A percentile compares a stretch with the other conserved stretches of the same genome.
phyloP scores from a whole-genome alignment of 257 asterid genomes.

The Ilex aquifolium region DNA sequence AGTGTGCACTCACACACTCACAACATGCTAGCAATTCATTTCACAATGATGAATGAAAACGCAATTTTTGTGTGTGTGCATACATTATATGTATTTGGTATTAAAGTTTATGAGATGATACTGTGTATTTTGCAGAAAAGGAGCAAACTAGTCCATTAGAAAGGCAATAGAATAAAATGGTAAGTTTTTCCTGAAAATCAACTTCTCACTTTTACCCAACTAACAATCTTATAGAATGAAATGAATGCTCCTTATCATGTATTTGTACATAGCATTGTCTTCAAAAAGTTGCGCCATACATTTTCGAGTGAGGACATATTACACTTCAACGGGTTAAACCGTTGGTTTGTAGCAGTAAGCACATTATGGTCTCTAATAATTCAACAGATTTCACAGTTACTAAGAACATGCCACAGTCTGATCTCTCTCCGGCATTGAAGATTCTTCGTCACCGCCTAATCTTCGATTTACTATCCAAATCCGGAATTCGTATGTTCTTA shows the following conservation, averaged over 20 bases:
- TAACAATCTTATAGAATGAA: too few relatives aligned
- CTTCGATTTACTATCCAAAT: too few relatives aligned
- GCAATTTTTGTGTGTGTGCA: not conserved
- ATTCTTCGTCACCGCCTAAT: too few relatives aligned
- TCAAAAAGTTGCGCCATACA: not conserved
- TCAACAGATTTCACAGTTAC: too few relatives aligned
- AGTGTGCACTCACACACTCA: not conserved
- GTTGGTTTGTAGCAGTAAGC: not conserved
- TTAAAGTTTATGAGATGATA: not conserved
- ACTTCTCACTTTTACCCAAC: too few relatives aligned
- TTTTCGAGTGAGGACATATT: not conserved
- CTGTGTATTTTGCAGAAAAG: constrained; percentile 25
- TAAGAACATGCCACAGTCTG: too few relatives aligned
- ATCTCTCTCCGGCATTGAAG: too few relatives aligned
- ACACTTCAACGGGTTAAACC: not conserved
- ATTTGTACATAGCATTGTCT: not conserved
- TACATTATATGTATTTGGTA: constrained; percentile 1
- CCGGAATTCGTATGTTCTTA: too few relatives aligned
- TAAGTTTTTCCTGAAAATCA: constrained; percentile 7
- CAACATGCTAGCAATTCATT: not conserved
- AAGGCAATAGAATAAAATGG: constrained; percentile 29
- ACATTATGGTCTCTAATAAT: too few relatives aligned
- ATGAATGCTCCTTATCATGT: not conserved
- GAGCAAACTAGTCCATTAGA: constrained; percentile 17
- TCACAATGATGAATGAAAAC: not conserved